Base-by-base conservation (phyloP, 371 early-diverging fungal species). In the Mortierella sp. region DNA sequence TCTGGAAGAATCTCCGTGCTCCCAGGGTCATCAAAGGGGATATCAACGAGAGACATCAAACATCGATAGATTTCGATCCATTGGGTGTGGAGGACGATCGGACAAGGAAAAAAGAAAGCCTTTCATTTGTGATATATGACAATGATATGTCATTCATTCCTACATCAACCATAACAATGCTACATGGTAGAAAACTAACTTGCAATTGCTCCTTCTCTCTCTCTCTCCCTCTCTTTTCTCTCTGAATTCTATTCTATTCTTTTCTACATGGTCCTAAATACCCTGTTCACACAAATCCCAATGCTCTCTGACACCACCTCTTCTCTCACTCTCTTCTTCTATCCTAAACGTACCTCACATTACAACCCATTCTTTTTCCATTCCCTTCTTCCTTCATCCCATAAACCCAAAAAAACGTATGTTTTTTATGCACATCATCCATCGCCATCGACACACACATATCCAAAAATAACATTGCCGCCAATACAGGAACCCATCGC, bases 401-500 rank as follows among this genome's bases (percentile, higher is more conserved):
- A 43, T 31, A 22, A 68, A 39, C 37, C 68, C 40, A 68, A 68
- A 52, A 65, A 26, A 44, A 29, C 43, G 13, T 61, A 24, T 24
- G 9, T n/a, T 4, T 24, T 41, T 29, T 39, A 37, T 70, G 29
- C 34, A 73, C 85, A 79, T 85, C 73, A 6, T 43, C 44, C n/a
- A 37, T 26, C 43, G n/a, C n/a, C n/a, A n/a, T n/a, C n/a, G n/a
- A n/a, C n/a, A n/a, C n/a, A n/a, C n/a, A n/a, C 16, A 19, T 26
- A 37, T 22, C 29, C 45, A 55, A 41, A 53, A 58, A 37, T 45
- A 67, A 24, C 31, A 31, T 68, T 66, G 19, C 47, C 14, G n/a
- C 40, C 19, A 37, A 53, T 24, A 31, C 61, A 87, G 87, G 10
- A 79, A 87, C 52, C 75, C 87, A 3, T 81, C 87, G 16, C 87